These are phyloP conservation scores for Brasilioporus rufonigricans DNA, from an alignment of 768 basidiomycete species.

Conservation along the genomic window DNA sequence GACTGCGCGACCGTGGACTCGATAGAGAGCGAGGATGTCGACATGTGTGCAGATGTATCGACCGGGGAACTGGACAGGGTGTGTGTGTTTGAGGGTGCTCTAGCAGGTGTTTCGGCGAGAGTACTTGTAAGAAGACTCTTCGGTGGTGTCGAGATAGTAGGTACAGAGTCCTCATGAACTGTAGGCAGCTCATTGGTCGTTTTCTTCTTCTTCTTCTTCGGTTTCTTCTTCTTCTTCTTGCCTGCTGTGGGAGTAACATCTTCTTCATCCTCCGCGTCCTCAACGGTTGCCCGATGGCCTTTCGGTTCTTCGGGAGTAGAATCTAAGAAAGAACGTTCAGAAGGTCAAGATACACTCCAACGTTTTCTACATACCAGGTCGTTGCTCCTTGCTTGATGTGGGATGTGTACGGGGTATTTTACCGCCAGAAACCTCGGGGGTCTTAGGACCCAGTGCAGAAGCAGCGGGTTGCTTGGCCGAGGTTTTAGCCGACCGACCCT, in stretches of 20 bases:
- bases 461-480: conserved; percentile 5
- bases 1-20: conserved; percentile 62
- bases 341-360: not conserved
- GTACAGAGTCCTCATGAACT: conserved; percentile 20
- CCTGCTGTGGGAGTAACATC: conserved; percentile 29
- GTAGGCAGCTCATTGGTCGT: conserved; percentile 22
- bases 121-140: conserved; percentile 16
- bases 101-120: conserved; percentile 26
- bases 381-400: conserved; percentile 10
- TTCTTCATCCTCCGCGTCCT: conserved; percentile 74
- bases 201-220: conserved; percentile 79
- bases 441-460: conserved; percentile 5
- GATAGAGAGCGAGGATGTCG: conserved; percentile 42
- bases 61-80: conserved; percentile 17
- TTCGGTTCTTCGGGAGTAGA: conserved; percentile 31
- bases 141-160: conserved; percentile 16
- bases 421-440: conserved; percentile 3
- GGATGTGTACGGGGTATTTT: conserved; percentile 10
- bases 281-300: conserved; percentile 48
- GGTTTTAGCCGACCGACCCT: conserved; percentile 11
- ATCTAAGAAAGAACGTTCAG: conserved; percentile 9
- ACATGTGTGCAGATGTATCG: conserved; percentile 28
- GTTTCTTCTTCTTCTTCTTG: conserved; percentile 62
- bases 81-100: conserved; percentile 5
- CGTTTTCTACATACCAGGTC: conserved; percentile 9